Evolutionary conservation across 345 rosid species (phyloP).

Genomic region (Angophora floribunda): DNA sequence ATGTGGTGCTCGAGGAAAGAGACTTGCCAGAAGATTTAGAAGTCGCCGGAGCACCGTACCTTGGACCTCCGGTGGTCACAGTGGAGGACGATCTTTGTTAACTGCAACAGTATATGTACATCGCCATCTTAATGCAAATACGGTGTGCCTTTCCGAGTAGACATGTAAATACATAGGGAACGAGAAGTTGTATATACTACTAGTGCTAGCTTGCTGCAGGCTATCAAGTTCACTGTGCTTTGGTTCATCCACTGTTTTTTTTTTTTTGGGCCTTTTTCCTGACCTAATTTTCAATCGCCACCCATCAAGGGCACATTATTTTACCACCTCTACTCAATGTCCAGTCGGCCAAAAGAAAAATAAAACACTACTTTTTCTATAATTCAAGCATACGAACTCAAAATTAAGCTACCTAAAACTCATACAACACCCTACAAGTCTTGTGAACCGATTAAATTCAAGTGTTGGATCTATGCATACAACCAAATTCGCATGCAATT

Average conservation of each 20-base stretch:
- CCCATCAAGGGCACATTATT: not conserved
- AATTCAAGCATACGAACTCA: not conserved
- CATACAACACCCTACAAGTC: not conserved
- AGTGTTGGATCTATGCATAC: not conserved
- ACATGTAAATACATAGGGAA: not conserved
- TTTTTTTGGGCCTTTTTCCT: not conserved
- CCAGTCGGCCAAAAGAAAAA: not conserved
- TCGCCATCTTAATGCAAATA: not conserved
- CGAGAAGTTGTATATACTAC: not conserved
- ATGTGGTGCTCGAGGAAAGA: conserved; percentile 20
- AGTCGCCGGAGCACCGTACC: conserved; percentile 24
- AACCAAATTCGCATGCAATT: too few species aligned
- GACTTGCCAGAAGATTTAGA: conserved; percentile 20
- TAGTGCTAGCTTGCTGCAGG: not conserved
- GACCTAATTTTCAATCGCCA: not conserved
- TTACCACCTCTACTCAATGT: not conserved
- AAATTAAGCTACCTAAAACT: not conserved
- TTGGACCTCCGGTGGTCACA: conserved; percentile 12
- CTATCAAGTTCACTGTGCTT: not conserved
- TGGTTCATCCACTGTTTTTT: not conserved
- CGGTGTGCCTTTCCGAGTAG: not conserved
- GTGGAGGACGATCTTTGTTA: not conserved
- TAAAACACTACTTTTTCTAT: not conserved
- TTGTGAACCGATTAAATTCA: not conserved
- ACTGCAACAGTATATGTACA: not conserved